These are phyloP conservation scores for Aspergillus egyptiacus DNA, from an alignment of 495 filamentous ascomycete genomes.

Conservation along the genomic window DNA sequence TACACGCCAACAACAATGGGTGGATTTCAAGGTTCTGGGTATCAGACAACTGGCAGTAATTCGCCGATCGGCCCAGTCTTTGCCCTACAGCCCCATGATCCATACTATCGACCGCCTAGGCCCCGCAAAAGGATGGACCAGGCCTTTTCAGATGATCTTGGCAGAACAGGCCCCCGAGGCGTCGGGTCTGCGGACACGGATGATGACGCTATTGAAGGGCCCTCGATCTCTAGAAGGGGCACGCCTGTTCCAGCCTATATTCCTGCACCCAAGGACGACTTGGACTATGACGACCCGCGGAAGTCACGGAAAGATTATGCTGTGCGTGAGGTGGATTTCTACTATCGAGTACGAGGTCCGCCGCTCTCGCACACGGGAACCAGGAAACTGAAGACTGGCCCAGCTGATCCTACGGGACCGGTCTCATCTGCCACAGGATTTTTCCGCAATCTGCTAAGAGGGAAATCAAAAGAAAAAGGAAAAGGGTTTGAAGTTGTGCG, in stretches of 20 bases:
- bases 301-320: slow-evolving; percentile 73
- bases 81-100: slow-evolving; percentile 50
- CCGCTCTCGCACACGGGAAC: slow-evolving; percentile 75
- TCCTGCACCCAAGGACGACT: slow-evolving; percentile 46
- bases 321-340: slow-evolving; percentile 88
- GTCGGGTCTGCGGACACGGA: slow-evolving; percentile 30
- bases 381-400: slow-evolving; percentile 83
- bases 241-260: slow-evolving; percentile 51
- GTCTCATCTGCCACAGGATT: slow-evolving; percentile 83
- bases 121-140: slow-evolving; percentile 56
- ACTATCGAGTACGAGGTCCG: slow-evolving; percentile 87
- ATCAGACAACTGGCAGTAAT: slow-evolving; percentile 28
- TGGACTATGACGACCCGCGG: slow-evolving; percentile 46
- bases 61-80: slow-evolving; percentile 43
- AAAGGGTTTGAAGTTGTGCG: slow-evolving; percentile 97
- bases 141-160: slow-evolving; percentile 33
- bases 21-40: slow-evolving; percentile 59
- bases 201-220: slow-evolving; percentile 40
- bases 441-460: slow-evolving; percentile 72
- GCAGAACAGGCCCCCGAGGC: slow-evolving; percentile 31
- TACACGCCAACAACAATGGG: slow-evolving; percentile 66
- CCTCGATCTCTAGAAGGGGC: slow-evolving; percentile 43
- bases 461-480: slow-evolving; percentile 78
- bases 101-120: slow-evolving; percentile 81
- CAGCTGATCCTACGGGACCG: slow-evolving; percentile 88